Evolutionary conservation across 371 early-diverging fungal genomes (phyloP), one percentile per base, ranked within the genome.

Genomic region (Smittium culicis): DNA sequence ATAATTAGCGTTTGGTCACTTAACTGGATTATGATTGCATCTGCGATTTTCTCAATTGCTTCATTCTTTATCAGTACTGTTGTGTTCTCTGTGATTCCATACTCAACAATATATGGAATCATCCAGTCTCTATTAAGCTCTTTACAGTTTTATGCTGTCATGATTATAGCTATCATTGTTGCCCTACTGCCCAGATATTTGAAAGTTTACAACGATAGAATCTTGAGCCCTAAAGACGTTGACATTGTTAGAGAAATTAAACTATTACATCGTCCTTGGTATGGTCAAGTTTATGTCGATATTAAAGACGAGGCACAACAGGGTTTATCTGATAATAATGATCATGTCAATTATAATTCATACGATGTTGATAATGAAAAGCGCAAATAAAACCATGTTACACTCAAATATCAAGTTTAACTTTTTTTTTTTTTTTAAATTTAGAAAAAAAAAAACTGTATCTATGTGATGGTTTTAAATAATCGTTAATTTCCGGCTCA

Each of bases 1-100:
- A 85, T 80, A 24, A 67, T 88, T 65, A 88, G 86, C 67, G 81
- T 86, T 65, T 83, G 82, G 72, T 83, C 83, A 69, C 92, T 89
- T 83, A 87, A 88, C 8, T 91, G 88, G 76, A 76, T 75, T 34
- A 73, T 75, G 70, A 69, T 69, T 0, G 65, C 32, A 31, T 69
- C 71, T 33, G 80, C 86, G 59, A 70, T 74, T n/a, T 61, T 80
- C 0, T 79, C 85, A 59, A 86, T 84, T 28, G 68, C 78, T 29
- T 75, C 83, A 14, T 84, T 85, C 31, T 80, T 85, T 64, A 67
- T 71, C 64, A 77, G 79, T 28, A 73, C 83, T 45, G 73, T 74
- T 34, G 68, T 76, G 2, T 64, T 74, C 29, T 67, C 74, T 24
- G 71, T 75, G 0, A 66, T 71, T 61, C 61, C 67, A 54, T 69